Evolutionary conservation across 495 filamentous ascomycete genomes (phyloP), one percentile per base, ranked within the genome.

Genomic region (Neurospora intermedia): DNA sequence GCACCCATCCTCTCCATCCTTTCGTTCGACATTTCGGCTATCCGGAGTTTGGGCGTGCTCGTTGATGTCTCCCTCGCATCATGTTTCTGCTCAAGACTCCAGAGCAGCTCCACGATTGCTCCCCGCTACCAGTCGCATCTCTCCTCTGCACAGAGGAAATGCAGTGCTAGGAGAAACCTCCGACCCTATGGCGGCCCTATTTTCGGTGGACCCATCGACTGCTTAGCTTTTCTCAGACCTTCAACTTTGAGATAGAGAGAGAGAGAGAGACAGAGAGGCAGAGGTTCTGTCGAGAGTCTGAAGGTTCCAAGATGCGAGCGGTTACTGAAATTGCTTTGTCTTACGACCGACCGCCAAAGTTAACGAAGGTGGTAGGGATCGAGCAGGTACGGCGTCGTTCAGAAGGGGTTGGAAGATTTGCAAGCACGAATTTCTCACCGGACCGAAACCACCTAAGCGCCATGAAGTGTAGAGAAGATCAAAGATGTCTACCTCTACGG

Each of bases 301-400:
- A 18, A 35, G 27, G 27, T 45, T 71, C 38, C 41, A 20, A 46
- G 31, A 75, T 73, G 71, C 71, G 74, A 80, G 79, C 79, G 78
- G 73, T 72, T 80, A 77, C 76, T 80, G 78, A 77, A 73, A 80
- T 81, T 81, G 74, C 74, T 31, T 11, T 75, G 75, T 80, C 69
- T 76, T 72, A 75, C 70, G 39, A 71, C n/a, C 43, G 73, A 70
- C 75, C 41, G 70, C 72, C 48, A 72, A 20, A 70, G 76, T 70
- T 70, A 41, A 46, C 71, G 69, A 70, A 35, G 54, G 54, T 13
- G 23, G 23, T 38, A 38, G 35, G 54, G 54, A 62, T 74, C 72
- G 48, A 70, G 69, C 73, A 73, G 69, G 41, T 73, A 59, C 66
- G 16, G 39, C 41, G 45, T 71, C 71, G 39, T 69, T 73, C 59